These are phyloP conservation scores for Nemania serpens DNA, from an alignment of 2,329 filamentous ascomycete genomes.

Conservation along the genomic window DNA sequence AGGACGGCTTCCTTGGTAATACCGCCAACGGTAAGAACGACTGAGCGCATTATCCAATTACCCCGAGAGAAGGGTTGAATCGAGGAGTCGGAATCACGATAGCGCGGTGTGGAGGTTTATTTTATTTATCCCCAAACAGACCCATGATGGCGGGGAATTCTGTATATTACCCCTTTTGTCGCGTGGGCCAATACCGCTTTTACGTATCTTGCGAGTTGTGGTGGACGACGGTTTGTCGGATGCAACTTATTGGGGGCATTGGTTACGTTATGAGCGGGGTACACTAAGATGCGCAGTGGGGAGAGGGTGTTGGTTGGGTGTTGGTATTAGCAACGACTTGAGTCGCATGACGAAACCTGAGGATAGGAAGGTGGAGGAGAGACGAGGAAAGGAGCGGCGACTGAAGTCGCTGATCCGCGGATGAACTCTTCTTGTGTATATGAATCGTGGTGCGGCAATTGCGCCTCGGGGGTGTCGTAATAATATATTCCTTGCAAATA, in stretches of 20 bases:
- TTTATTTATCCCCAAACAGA: slow-evolving; percentile 29
- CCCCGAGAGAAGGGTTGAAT: slow-evolving; percentile 12
- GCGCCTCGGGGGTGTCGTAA: slow-evolving; percentile 12
- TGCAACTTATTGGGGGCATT: slow-evolving; percentile 17
- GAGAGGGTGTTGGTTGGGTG: neutral
- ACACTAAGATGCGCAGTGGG: no score
- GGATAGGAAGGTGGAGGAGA: neutral
- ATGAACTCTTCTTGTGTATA: slow-evolving; percentile 20
- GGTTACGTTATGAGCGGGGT: slow-evolving; percentile 20
- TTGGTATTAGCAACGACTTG: neutral
- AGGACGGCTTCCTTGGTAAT: slow-evolving; percentile 68
- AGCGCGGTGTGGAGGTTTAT: slow-evolving; percentile 25
- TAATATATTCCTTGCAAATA: slow-evolving; percentile 27
- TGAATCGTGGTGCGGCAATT: slow-evolving; percentile 9
- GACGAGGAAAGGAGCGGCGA: neutral
- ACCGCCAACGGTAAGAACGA: slow-evolving; percentile 57
- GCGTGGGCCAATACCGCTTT: slow-evolving; percentile 32
- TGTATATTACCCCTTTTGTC: slow-evolving; percentile 40
- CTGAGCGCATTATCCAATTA: slow-evolving; percentile 38
- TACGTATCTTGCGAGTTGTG: slow-evolving; percentile 10
- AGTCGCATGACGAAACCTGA: neutral
- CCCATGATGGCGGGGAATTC: slow-evolving; percentile 35
- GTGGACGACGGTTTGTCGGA: slow-evolving; percentile 21
- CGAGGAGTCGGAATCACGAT: slow-evolving; percentile 16
- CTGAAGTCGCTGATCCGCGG: neutral